These are phyloP conservation scores for Nakazawaea molendinolei DNA, from an alignment of 805 yeast species.

Conservation along the genomic window DNA sequence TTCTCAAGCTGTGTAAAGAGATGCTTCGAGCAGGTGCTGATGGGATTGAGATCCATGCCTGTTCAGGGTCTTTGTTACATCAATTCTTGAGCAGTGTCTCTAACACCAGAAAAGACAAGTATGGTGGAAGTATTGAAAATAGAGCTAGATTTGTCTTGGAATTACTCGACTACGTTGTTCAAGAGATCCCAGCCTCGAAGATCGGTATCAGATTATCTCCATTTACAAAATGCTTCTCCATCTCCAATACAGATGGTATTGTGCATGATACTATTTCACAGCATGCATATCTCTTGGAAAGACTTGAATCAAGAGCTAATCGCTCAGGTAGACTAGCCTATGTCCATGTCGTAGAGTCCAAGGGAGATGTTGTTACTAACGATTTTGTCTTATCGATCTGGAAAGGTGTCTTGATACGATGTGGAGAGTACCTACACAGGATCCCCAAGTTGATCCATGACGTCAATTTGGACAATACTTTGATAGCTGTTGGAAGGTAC, in stretches of 20 bases:
- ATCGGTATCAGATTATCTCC: conserved; percentile 39
- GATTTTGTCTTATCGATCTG: conserved; percentile 34
- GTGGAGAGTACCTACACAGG: conserved; percentile 24
- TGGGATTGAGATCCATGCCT: conserved; percentile 58
- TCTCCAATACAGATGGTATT: conserved; percentile 26
- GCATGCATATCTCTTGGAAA: conserved; percentile 25
- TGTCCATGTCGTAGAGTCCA: conserved; percentile 30
- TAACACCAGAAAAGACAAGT: conserved; percentile 53
- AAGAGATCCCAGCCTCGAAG: conserved; percentile 31
- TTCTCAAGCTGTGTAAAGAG: conserved; percentile 22
- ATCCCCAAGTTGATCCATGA: conserved; percentile 12
- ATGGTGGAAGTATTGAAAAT: conserved; percentile 59
- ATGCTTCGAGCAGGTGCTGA: conserved; percentile 38
- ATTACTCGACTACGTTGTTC: conserved; percentile 34
- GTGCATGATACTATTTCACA: conserved; percentile 23
- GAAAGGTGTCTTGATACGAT: conserved; percentile 37
- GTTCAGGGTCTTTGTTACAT: conserved; percentile 53
- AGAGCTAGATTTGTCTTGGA: conserved; percentile 45
- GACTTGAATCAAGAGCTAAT: conserved; percentile 25
- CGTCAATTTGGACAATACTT: conserved; percentile 26
- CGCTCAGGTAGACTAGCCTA: conserved; percentile 27
- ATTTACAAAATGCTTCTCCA: conserved; percentile 23
- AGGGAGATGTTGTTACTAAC: conserved; percentile 21
- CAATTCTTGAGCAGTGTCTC: conserved; percentile 39
- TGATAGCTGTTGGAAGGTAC: conserved; percentile 31